Conservation (phyloP, 2,329 filamentous ascomycete genomes). For the Chaetomium sp. region DNA sequence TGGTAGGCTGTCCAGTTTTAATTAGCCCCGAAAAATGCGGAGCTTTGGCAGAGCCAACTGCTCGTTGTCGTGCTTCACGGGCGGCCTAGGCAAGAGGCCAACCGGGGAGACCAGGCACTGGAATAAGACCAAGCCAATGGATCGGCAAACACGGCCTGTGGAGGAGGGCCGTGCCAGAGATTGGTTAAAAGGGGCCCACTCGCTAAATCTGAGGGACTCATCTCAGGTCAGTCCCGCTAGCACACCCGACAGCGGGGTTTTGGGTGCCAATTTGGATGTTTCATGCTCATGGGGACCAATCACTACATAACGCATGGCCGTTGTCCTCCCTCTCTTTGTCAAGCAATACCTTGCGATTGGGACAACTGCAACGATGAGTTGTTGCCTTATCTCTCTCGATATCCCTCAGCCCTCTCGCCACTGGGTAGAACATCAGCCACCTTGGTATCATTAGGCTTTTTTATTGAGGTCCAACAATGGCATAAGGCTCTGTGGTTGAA, state of each 20-base stretch:
- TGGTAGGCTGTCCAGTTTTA: background rate
- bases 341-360: background rate
- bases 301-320: slow-evolving; percentile 18
- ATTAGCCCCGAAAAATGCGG: slow-evolving; percentile 10
- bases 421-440: too few species aligned
- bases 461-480: too few species aligned
- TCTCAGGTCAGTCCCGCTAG: slow-evolving; percentile 1
- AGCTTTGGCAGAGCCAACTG: slow-evolving; percentile 10
- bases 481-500: too few species aligned
- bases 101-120: background rate
- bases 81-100: background rate
- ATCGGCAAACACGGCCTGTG: slow-evolving; percentile 2
- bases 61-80: slow-evolving; percentile 17
- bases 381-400: background rate
- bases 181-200: slow-evolving; percentile 17
- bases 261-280: slow-evolving; percentile 14
- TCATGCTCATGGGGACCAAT: slow-evolving; percentile 10
- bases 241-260: slow-evolving; percentile 12
- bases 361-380: background rate
- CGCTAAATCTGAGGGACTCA: slow-evolving; percentile 11
- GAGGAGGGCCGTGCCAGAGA: slow-evolving; percentile 8
- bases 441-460: too few species aligned
- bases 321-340: background rate
- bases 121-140: slow-evolving; percentile 13
- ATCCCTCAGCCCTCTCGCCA: too few species aligned